Evolutionary conservation across 2,329 filamentous ascomycete genomes (phyloP).

Genomic region (Phaeoacremonium minimum): DNA sequence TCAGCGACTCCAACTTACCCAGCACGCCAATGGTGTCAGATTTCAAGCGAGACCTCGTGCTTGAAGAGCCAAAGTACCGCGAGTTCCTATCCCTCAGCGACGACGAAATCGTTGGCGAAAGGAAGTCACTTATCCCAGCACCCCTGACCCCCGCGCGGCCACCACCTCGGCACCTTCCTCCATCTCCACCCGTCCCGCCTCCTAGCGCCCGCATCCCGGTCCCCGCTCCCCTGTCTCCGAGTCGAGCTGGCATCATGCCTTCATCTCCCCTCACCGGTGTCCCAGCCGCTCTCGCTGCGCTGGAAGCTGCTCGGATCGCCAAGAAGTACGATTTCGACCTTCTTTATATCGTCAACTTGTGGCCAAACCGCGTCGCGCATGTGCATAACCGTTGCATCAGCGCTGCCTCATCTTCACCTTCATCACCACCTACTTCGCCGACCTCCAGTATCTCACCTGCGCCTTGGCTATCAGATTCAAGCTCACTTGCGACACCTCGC

Average conservation of each 20-base stretch:
- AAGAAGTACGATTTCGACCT: conserved; percentile 53
- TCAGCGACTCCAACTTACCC: conserved; percentile 12
- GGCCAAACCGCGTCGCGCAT: conserved; percentile 31
- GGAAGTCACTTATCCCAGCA: no score
- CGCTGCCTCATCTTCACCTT: conserved; percentile 3
- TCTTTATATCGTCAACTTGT: conserved; percentile 55
- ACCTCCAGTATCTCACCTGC: conserved; percentile 6
- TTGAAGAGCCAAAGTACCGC: conserved; percentile 46
- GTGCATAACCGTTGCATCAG: conserved; percentile 2
- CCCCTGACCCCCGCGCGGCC: conserved; percentile 10
- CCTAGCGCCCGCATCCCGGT: conserved; percentile 20
- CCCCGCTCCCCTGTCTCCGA: conserved; percentile 22
- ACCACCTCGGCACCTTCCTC: conserved; percentile 9
- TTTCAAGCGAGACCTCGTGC: conserved; percentile 26
- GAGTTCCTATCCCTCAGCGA: conserved; percentile 52
- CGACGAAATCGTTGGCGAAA: conserved; percentile 55
- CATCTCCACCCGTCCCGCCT: conserved; percentile 5
- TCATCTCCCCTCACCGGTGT: conserved; percentile 37
- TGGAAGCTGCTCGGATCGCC: conserved; percentile 52
- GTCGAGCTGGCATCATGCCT: conserved; percentile 14
- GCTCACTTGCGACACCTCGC: conserved; percentile 10
- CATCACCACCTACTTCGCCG: conserved; percentile 8
- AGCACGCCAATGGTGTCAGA: conserved; percentile 19
- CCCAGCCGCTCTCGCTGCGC: conserved; percentile 43
- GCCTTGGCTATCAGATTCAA: conserved; percentile 2